Evolutionary conservation across 164 flowering plant species (phyloP).

Genomic region (Aristolochia fimbriata): DNA sequence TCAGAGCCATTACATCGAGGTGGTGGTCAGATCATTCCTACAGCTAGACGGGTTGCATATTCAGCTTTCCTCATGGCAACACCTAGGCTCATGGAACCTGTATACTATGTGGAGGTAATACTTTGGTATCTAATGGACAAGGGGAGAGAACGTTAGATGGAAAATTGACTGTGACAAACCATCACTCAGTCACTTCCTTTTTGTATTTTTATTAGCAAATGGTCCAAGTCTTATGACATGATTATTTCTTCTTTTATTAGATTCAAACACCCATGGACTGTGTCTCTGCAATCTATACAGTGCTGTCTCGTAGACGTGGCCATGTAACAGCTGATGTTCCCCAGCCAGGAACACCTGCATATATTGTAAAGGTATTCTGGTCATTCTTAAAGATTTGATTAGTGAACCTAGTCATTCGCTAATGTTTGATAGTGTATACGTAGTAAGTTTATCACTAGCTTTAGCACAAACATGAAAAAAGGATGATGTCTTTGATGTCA

Average conservation of each 20-base stretch:
- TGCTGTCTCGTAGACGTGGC: constrained; percentile 95
- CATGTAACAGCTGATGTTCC: constrained; percentile 96
- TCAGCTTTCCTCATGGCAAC: constrained; percentile 98
- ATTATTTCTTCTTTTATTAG: constrained; percentile 29
- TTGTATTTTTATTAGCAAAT: neutral
- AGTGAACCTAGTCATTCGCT: too few relatives aligned
- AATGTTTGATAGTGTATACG: too few relatives aligned
- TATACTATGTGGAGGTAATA: constrained; percentile 85
- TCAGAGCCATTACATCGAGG: constrained; percentile 89
- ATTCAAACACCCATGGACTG: constrained; percentile 99
- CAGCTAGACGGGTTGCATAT: constrained; percentile 96
- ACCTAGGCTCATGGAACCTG: constrained; percentile 97
- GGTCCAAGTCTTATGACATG: neutral
- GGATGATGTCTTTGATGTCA: too few relatives aligned
- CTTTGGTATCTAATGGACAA: neutral
- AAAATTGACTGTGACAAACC: neutral
- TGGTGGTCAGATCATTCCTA: constrained; percentile 96
- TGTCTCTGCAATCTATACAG: constrained; percentile 93
- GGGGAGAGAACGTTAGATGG: neutral
- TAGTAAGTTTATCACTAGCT: too few relatives aligned
- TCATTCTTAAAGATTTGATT: too few relatives aligned
- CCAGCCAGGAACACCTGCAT: constrained; percentile 97
- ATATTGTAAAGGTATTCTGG: constrained; percentile 84
- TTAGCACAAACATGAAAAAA: too few relatives aligned
- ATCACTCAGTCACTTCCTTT: neutral